A percentile compares a stretch with the other conserved stretches of the same genome.
Evolutionary conservation across 2,329 filamentous ascomycete genomes (phyloP).

Genomic region (Fusarium algeriense): DNA sequence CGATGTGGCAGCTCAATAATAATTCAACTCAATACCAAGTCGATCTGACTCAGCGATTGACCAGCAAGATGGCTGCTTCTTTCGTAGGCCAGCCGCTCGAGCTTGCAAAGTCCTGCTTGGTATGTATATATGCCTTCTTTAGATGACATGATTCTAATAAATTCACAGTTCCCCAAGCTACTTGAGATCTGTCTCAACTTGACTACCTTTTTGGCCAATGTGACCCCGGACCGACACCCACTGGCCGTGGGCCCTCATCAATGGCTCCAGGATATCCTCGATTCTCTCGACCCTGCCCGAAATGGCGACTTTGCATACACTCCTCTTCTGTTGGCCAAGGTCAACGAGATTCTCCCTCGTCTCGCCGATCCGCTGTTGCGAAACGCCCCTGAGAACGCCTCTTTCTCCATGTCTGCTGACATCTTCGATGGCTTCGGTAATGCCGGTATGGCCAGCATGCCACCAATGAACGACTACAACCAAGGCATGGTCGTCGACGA

Average conservation of each 20-base stretch:
- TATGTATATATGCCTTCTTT: slow-evolving; percentile 55
- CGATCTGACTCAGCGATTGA: slow-evolving; percentile 49
- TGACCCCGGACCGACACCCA: slow-evolving; percentile 69
- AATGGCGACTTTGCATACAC: slow-evolving; percentile 81
- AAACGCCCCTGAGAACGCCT: slow-evolving; percentile 66
- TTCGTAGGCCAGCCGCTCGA: slow-evolving; percentile 81
- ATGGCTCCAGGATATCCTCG: slow-evolving; percentile 77
- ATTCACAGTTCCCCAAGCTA: slow-evolving; percentile 77
- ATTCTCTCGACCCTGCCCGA: slow-evolving; percentile 77
- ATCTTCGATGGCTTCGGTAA: slow-evolving; percentile 76
- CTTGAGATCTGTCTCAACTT: slow-evolving; percentile 81
- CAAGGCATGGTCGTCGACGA: slow-evolving; percentile 60
- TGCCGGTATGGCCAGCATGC: slow-evolving; percentile 67
- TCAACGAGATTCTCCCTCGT: slow-evolving; percentile 76
- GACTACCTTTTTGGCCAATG: slow-evolving; percentile 77
- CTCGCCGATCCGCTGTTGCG: slow-evolving; percentile 71
- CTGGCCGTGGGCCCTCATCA: slow-evolving; percentile 78
- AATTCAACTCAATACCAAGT: slow-evolving; percentile 28
- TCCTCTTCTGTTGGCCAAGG: slow-evolving; percentile 80
- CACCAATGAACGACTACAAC: slow-evolving; percentile 63
- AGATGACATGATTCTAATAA: slow-evolving; percentile 20
- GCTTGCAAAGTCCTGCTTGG: slow-evolving; percentile 78
- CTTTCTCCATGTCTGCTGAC: slow-evolving; percentile 60
- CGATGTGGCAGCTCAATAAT: slow-evolving; percentile 71
- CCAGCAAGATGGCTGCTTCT: slow-evolving; percentile 74